These are phyloP conservation scores for Selaginella tamariscina DNA, from an alignment of 75 land plant genomes.

Conservation along the genomic window DNA sequence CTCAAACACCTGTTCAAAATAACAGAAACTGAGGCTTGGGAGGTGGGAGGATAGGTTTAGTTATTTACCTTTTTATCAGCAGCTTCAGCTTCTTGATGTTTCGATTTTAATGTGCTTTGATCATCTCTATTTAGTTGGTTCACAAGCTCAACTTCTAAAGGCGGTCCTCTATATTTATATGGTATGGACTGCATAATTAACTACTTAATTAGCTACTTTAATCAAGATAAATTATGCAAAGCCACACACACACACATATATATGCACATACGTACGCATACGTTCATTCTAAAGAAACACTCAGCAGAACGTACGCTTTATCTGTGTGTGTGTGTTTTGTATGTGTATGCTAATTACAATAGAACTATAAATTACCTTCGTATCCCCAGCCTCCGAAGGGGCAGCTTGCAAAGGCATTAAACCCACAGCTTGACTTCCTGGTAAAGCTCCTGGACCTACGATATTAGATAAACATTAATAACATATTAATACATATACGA, in stretches of 20 bases:
- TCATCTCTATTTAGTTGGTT: constrained; percentile 64
- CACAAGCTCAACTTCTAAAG: constrained; percentile 33
- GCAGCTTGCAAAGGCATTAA: background rate
- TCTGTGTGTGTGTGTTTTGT: no score
- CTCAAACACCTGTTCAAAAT: background rate
- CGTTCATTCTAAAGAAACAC: no score
- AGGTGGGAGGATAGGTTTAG: background rate
- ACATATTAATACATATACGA: no score
- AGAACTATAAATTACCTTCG: no score
- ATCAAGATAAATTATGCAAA: no score
- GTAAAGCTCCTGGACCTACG: background rate
- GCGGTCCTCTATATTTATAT: constrained; percentile 41
- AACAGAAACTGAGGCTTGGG: no score
- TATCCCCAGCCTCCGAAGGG: no score
- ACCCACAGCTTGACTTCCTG: background rate
- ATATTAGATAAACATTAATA: no score
- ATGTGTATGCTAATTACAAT: no score
- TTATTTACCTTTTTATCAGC: constrained; percentile 54
- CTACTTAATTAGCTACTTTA: no score
- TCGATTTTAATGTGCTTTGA: constrained; percentile 44
- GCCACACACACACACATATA: no score
- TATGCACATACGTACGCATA: no score
- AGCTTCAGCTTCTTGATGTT: constrained; percentile 41
- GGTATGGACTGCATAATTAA: constrained; percentile 18
- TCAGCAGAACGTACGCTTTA: background rate